Evolutionary conservation across 2,329 filamentous ascomycete genomes (phyloP).

Genomic region (Pyricularia grisea): DNA sequence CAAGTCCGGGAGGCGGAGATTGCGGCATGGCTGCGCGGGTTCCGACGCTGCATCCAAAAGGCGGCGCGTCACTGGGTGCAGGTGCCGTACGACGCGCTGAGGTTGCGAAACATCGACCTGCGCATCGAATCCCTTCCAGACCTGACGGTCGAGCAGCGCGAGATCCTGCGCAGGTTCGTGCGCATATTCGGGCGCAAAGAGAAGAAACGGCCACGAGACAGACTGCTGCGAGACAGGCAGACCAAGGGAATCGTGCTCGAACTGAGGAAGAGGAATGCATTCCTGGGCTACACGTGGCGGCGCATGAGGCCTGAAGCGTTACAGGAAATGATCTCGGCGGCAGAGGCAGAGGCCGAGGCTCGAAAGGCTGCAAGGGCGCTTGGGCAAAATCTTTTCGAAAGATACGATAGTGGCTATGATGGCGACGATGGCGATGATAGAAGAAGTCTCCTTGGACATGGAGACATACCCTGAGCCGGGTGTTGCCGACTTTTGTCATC

Average conservation of each 20-base stretch:
- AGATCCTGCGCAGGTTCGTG: conserved; percentile 39
- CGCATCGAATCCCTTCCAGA: conserved; percentile 31
- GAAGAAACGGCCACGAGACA: conserved; percentile 74
- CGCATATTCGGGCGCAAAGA: conserved; percentile 50
- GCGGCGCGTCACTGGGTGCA: conserved; percentile 35
- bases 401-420: neutral
- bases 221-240: conserved; percentile 64
- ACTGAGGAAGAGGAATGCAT: conserved; percentile 72
- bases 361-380: neutral
- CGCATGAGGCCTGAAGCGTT: conserved; percentile 25
- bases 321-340: neutral
- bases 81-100: conserved; percentile 36
- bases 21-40: conserved; percentile 23
- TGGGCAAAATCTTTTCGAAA: neutral
- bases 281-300: conserved; percentile 83
- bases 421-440: neutral
- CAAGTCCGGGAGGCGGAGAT: conserved; percentile 16
- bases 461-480: neutral
- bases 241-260: conserved; percentile 63
- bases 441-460: neutral
- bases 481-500: neutral
- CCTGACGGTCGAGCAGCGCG: conserved; percentile 26
- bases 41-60: conserved; percentile 30
- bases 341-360: neutral
- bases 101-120: conserved; percentile 37